A percentile compares a stretch with the other conserved stretches of the same genome.
phyloP scores from a whole-genome alignment of 306 rosid genomes.

The Casuarina glauca region DNA sequence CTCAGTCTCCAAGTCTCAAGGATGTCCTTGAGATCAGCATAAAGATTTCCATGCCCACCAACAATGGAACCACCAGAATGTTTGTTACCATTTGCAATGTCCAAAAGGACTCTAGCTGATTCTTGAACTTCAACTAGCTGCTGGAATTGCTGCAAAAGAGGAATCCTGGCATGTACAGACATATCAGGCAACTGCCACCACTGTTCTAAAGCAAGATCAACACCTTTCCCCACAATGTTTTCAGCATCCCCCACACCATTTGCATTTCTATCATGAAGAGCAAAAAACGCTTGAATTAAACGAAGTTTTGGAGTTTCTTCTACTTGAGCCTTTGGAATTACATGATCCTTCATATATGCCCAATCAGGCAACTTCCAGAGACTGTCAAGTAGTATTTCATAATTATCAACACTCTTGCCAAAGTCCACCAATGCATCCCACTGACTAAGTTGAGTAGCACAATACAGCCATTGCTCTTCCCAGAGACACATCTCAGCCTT shows the following conservation, averaged over 20 bases:
- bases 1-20: constrained; percentile 99
- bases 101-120: constrained; percentile 74
- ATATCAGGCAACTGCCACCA: constrained; percentile 99
- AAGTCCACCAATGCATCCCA: constrained; percentile 97
- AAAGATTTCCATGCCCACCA: constrained; percentile 87
- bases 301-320: constrained; percentile 98
- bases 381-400: constrained; percentile 90
- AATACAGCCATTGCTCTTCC: constrained; percentile 97
- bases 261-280: constrained; percentile 85
- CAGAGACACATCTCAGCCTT: constrained; percentile 99
- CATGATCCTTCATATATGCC: constrained; percentile 94
- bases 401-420: constrained; percentile 93
- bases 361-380: constrained; percentile 98
- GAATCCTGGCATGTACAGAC: constrained; percentile 96
- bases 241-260: constrained; percentile 95
- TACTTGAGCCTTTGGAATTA: constrained; percentile 97
- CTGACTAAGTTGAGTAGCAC: constrained; percentile 96
- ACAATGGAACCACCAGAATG: constrained; percentile 65
- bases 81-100: constrained; percentile 87
- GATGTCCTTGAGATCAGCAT: constrained; percentile 97
- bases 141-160: constrained; percentile 98
- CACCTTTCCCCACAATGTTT: constrained; percentile 85
- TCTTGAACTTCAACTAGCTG: constrained; percentile 99
- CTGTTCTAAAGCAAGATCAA: constrained; percentile 93
- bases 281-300: constrained; percentile 82